phyloP scores from a whole-genome alignment of 345 rosid species.

The Salix caprea region DNA sequence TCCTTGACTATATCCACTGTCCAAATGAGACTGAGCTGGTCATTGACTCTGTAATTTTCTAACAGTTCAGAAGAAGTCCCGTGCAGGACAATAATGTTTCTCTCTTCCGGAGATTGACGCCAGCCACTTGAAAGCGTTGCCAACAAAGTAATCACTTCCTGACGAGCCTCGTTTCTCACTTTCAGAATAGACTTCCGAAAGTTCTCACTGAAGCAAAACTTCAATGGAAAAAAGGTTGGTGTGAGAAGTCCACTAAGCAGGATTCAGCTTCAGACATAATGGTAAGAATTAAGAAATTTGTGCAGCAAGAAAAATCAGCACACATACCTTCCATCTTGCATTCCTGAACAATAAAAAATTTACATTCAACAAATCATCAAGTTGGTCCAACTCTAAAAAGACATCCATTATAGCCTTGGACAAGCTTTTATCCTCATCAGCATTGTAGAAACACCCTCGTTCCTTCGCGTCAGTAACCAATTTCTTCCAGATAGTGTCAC shows the following conservation, averaged over 20 bases:
- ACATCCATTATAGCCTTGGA: slow-evolving; percentile 22
- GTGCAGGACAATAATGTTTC: slow-evolving; percentile 22
- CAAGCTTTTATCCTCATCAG: slow-evolving; percentile 35
- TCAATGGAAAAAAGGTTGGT: neutral
- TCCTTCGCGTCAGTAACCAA: slow-evolving; percentile 35
- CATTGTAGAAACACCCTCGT: slow-evolving; percentile 37
- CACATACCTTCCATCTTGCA: slow-evolving; percentile 44
- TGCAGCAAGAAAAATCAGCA: neutral
- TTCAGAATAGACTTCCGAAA: slow-evolving; percentile 41
- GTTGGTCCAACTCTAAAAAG: slow-evolving; percentile 29
- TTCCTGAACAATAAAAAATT: slow-evolving; percentile 30
- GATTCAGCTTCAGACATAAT: neutral
- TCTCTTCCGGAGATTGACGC: slow-evolving; percentile 25
- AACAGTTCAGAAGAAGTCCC: slow-evolving; percentile 33
- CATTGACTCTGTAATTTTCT: slow-evolving; percentile 38
- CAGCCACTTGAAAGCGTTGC: slow-evolving; percentile 40
- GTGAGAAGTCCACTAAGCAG: neutral
- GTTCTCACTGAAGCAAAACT: slow-evolving; percentile 43
- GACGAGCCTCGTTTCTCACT: slow-evolving; percentile 10
- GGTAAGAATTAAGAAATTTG: neutral
- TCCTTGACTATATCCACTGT: slow-evolving; percentile 35
- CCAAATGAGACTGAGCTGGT: slow-evolving; percentile 26
- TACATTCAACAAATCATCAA: slow-evolving; percentile 32
- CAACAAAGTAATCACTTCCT: slow-evolving; percentile 24
- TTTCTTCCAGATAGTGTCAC: slow-evolving; percentile 33